phyloP scores from a whole-genome alignment of 1,139 yeast species.

The Entelexis paramagnoliae region DNA sequence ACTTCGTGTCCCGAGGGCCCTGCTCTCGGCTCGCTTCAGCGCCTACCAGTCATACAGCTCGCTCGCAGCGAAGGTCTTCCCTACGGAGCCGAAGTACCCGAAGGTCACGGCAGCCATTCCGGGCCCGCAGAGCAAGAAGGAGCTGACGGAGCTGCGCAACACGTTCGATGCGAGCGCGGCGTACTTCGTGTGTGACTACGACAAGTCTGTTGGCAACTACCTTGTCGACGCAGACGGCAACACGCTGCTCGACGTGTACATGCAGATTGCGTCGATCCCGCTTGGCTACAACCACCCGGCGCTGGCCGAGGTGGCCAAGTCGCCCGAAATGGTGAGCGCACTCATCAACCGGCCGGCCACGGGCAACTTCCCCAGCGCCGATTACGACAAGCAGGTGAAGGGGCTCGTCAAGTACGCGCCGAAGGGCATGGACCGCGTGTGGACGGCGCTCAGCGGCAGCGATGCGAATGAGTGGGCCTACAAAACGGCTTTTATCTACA shows the following conservation, averaged over 20 bases:
- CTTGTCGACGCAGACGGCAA: constrained; percentile 65
- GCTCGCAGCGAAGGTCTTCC: constrained; percentile 34
- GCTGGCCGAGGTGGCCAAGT: constrained; percentile 49
- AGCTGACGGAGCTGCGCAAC: constrained; percentile 40
- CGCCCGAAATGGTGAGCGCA: constrained; percentile 56
- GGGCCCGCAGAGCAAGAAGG: constrained; percentile 49
- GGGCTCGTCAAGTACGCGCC: constrained; percentile 57
- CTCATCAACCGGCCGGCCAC: constrained; percentile 68
- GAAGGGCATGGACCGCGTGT: constrained; percentile 52
- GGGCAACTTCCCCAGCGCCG: constrained; percentile 63
- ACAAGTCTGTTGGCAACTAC: constrained; percentile 60
- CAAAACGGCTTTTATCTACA: constrained; percentile 74
- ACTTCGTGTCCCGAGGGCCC: background rate
- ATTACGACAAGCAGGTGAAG: constrained; percentile 47
- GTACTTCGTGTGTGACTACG: constrained; percentile 59
- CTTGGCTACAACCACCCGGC: constrained; percentile 74
- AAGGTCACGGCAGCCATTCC: constrained; percentile 46
- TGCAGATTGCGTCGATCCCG: constrained; percentile 69
- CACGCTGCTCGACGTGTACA: constrained; percentile 55
- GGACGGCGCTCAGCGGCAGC: constrained; percentile 74
- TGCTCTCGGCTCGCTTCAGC: background rate
- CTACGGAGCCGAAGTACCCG: constrained; percentile 58
- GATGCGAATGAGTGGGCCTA: constrained; percentile 79
- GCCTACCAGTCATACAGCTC: constrained; percentile 17
- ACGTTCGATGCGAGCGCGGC: constrained; percentile 58